Evolutionary conservation across 208 protist genomes (phyloP), one percentile per base, ranked within the genome.

Genomic region (Wallacemonas collosoma): DNA sequence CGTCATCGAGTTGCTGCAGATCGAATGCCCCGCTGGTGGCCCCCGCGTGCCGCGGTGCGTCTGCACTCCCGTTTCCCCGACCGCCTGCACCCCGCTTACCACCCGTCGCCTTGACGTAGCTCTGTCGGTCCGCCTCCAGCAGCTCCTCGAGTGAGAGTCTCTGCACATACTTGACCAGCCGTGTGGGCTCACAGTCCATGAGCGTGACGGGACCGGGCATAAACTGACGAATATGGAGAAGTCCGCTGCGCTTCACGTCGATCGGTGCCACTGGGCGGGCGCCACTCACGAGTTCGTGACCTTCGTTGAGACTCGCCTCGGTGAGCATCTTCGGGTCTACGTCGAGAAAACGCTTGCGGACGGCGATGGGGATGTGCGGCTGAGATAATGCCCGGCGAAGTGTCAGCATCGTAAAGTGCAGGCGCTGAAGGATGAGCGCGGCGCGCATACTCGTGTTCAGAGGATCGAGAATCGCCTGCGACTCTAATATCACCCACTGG

Each of bases 161-260:
- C 76, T 94, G 89, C 11, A 96, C 80, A 43, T 88, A 96, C 75
- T 93, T 93, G 41, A 96, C 89, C 2, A 96, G 84, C 40, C 83
- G 80, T 9, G 82, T 83, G 9, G 91, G 91, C 61, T 91, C 85
- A 77, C 91, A 96, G 81, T 96, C 91, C 44, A 96, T 73, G 63
- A 96, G 73, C 40, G 91, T 92, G 35, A 84, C 88, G 0, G 91
- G 91, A 5, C 91, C 91, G 0, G 91, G 91, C 47, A 96, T 88
- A 74, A 89, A 94, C 79, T 96, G 89, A n/a, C 91, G 85, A 64
- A 96, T 96, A 75, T 96, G 91, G 55, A 96, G 83, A 15, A 96
- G 67, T 0, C 91, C 91, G 72, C 91, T 96, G 62, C 91, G 91
- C 79, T 94, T 93, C 73, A 96, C 73, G 66, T 96, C 91, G 57